These are phyloP conservation scores for Casuarina equisetifolia DNA, from an alignment of 306 rosid species.

Conservation along the genomic window DNA sequence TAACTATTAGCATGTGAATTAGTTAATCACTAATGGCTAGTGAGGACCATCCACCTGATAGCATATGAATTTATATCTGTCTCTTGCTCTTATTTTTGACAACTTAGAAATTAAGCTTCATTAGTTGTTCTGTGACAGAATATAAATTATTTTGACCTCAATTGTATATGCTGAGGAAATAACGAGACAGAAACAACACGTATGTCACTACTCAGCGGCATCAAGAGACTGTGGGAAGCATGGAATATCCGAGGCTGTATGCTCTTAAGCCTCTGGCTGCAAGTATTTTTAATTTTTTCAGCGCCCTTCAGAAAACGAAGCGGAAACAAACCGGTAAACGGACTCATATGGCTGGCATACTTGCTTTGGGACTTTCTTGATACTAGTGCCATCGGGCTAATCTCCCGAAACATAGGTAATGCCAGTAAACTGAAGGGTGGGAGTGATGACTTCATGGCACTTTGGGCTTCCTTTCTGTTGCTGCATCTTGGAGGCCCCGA, in stretches of 20 bases:
- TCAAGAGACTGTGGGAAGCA: conserved; percentile 12
- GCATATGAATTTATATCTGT: too few relatives aligned
- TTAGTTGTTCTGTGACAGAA: too few relatives aligned
- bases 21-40: too few relatives aligned
- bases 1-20: too few relatives aligned
- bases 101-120: too few relatives aligned
- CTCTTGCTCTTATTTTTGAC: too few relatives aligned
- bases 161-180: too few relatives aligned
- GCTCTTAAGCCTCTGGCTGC: conserved; percentile 19
- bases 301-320: conserved; percentile 21
- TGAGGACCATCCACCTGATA: too few relatives aligned
- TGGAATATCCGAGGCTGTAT: conserved; percentile 21
- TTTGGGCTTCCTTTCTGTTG: conserved; percentile 38
- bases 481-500: conserved; percentile 45
- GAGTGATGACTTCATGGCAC: conserved; percentile 6
- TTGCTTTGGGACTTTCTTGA: conserved; percentile 33
- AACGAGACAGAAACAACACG: too few relatives aligned
- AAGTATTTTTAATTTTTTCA: neutral
- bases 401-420: conserved; percentile 11
- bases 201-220: too few relatives aligned
- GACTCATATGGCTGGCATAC: conserved; percentile 27
- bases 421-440: neutral
- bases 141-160: too few relatives aligned
- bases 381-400: conserved; percentile 26
- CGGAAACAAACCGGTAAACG: conserved; percentile 7